These are phyloP conservation scores for Amborella trichopoda DNA, from an alignment of 164 flowering plant species.

Conservation along the genomic window DNA sequence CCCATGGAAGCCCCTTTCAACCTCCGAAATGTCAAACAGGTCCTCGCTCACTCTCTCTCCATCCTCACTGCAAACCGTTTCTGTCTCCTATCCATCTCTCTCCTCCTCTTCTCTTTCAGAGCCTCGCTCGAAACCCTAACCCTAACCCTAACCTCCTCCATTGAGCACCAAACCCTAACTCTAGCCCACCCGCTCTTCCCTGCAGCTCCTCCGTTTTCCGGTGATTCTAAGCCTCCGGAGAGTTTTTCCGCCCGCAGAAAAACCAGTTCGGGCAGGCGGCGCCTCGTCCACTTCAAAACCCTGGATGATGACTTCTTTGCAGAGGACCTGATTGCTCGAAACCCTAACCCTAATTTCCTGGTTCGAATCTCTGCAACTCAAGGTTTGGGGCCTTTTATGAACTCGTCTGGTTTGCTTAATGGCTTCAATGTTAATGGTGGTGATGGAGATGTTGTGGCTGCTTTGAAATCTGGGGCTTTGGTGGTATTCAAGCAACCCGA, in stretches of 20 bases:
- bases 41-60: no score
- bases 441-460: no score
- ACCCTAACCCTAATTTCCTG: no score
- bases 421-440: no score
- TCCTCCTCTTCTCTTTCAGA: conserved; percentile 70
- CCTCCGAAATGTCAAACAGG: no score
- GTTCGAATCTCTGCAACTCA: no score
- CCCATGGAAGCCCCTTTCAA: no score
- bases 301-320: conserved; percentile 87
- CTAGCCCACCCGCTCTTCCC: conserved; percentile 48
- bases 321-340: no score
- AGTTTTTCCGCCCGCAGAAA: conserved; percentile 24
- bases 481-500: no score
- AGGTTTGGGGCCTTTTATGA: no score
- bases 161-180: conserved; percentile 79
- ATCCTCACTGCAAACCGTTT: conserved; percentile 32
- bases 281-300: conserved; percentile 65
- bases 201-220: conserved; percentile 1
- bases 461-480: no score
- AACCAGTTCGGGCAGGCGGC: conserved; percentile 24
- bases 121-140: conserved; percentile 55
- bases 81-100: conserved; percentile 58
- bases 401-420: no score
- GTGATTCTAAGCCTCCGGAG: neutral
- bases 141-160: conserved; percentile 49